These are phyloP conservation scores for Fereydounia khargensis DNA, from an alignment of 1,284 basidiomycete species.

Conservation along the genomic window DNA sequence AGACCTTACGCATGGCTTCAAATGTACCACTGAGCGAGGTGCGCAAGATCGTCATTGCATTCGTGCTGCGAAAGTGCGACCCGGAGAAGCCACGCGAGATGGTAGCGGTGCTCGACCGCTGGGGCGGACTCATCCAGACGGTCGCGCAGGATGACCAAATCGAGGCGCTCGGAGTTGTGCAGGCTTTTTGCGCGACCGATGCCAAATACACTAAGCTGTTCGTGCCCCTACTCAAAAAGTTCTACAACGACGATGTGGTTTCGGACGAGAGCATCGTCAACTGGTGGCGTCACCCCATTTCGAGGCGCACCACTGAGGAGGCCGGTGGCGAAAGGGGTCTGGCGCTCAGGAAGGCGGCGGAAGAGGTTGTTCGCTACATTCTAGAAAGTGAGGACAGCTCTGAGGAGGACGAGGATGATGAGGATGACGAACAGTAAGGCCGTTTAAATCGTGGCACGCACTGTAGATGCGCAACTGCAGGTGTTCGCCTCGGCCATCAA, in stretches of 20 bases:
- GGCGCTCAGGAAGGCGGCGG: conserved; percentile 56
- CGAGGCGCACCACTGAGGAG: conserved; percentile 6
- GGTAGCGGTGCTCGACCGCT: conserved; percentile 53
- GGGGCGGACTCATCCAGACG: conserved; percentile 57
- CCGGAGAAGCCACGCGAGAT: conserved; percentile 39
- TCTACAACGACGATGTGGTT: conserved; percentile 60
- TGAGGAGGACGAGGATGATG: conserved; percentile 51
- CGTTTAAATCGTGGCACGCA: no score
- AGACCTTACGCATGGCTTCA: conserved; percentile 88
- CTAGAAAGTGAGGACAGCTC: conserved; percentile 56
- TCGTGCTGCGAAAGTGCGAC: conserved; percentile 40
- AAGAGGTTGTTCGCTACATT: conserved; percentile 58
- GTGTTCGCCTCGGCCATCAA: conserved; percentile 14
- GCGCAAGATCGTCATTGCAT: conserved; percentile 71
- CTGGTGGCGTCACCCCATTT: conserved; percentile 56
- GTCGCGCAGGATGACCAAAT: conserved; percentile 56
- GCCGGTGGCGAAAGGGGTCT: conserved; percentile 44
- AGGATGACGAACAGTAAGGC: conserved; percentile 16
- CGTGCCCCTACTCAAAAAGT: conserved; percentile 57
- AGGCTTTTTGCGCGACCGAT: conserved; percentile 28
- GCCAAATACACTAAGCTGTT: conserved; percentile 55
- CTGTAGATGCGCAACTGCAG: conserved; percentile 10
- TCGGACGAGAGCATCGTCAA: conserved; percentile 57
- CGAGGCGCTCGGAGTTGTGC: conserved; percentile 54
- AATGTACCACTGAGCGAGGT: conserved; percentile 79